Conservation (phyloP, 2,329 filamentous ascomycete genomes). For the Hysterium pulicare region DNA sequence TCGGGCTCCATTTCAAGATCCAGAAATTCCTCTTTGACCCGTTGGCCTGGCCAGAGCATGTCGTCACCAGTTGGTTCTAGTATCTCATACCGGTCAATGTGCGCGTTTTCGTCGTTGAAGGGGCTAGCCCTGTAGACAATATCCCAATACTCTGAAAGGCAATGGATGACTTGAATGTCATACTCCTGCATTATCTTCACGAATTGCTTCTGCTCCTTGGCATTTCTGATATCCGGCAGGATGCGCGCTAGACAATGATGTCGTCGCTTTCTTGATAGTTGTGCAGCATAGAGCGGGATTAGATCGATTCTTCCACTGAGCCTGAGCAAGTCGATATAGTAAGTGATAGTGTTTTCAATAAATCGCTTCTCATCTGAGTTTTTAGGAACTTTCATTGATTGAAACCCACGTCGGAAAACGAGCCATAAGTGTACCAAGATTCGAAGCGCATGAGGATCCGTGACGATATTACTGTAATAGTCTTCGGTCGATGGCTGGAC, state of each 20-base stretch:
- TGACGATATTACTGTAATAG: slow-evolving; percentile 31
- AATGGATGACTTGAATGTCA: slow-evolving; percentile 66
- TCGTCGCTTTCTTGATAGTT: slow-evolving; percentile 62
- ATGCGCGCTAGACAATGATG: slow-evolving; percentile 73
- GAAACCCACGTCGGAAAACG: slow-evolving; percentile 55
- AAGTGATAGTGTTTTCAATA: slow-evolving; percentile 74
- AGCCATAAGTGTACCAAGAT: slow-evolving; percentile 57
- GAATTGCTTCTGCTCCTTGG: slow-evolving; percentile 62
- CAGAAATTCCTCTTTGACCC: slow-evolving; percentile 69
- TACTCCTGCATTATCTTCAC: slow-evolving; percentile 74
- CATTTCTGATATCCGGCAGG: slow-evolving; percentile 67
- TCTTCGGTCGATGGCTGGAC: slow-evolving; percentile 16
- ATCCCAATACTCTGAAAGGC: slow-evolving; percentile 66
- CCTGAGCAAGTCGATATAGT: slow-evolving; percentile 77
- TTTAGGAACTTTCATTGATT: neutral
- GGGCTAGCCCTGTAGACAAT: slow-evolving; percentile 29
- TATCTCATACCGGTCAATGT: slow-evolving; percentile 40
- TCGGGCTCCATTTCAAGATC: slow-evolving; percentile 51
- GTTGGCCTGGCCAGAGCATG: slow-evolving; percentile 53
- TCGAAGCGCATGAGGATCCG: slow-evolving; percentile 43
- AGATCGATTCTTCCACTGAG: slow-evolving; percentile 70
- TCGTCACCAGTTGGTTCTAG: slow-evolving; percentile 49
- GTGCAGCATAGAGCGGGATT: slow-evolving; percentile 84
- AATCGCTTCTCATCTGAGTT: slow-evolving; percentile 24
- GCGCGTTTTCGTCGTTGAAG: slow-evolving; percentile 20